Conservation (phyloP, 495 filamentous ascomycete genomes). For the Aspergillus asperescens region DNA sequence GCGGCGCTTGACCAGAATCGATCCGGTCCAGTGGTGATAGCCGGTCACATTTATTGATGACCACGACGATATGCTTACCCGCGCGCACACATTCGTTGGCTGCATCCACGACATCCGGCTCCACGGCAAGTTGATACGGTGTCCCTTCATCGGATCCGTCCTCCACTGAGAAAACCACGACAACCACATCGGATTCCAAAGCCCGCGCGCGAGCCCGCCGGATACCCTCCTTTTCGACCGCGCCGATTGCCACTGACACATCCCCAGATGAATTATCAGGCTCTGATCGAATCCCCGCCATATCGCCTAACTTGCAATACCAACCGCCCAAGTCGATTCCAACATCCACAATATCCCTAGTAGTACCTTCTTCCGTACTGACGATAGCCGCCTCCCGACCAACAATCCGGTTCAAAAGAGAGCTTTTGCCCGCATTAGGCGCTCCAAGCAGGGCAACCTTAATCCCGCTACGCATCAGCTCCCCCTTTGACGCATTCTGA, state of each 20-base stretch:
- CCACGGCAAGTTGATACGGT: slow-evolving; percentile 37
- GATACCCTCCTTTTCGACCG: slow-evolving; percentile 86
- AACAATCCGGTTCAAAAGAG: slow-evolving; percentile 84
- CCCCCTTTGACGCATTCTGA: slow-evolving; percentile 72
- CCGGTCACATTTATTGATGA: slow-evolving; percentile 78
- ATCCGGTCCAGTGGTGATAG: slow-evolving; percentile 1
- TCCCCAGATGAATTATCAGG: slow-evolving; percentile 14
- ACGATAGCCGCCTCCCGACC: slow-evolving; percentile 93
- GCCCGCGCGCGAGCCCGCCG: slow-evolving; percentile 76
- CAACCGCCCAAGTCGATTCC: slow-evolving; percentile 86
- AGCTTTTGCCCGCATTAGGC: slow-evolving; percentile 95
- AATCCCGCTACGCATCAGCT: slow-evolving; percentile 82
- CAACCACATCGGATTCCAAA: slow-evolving; percentile 75
- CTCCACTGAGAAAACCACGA: slow-evolving; percentile 73
- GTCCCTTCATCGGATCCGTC: slow-evolving; percentile 19
- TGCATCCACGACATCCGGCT: slow-evolving; percentile 54
- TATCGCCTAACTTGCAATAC: slow-evolving; percentile 84
- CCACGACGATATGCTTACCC: slow-evolving; percentile 61
- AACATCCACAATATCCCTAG: slow-evolving; percentile 88
- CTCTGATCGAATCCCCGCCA: slow-evolving; percentile 68
- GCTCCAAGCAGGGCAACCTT: slow-evolving; percentile 80
- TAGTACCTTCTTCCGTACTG: slow-evolving; percentile 85
- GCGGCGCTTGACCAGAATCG: slow-evolving; percentile 14
- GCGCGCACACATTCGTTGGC: slow-evolving; percentile 49
- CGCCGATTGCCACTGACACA: slow-evolving; percentile 48